Evolutionary conservation across 768 basidiomycete species (phyloP).

Genomic region (Rhizopogon vulgaris): DNA sequence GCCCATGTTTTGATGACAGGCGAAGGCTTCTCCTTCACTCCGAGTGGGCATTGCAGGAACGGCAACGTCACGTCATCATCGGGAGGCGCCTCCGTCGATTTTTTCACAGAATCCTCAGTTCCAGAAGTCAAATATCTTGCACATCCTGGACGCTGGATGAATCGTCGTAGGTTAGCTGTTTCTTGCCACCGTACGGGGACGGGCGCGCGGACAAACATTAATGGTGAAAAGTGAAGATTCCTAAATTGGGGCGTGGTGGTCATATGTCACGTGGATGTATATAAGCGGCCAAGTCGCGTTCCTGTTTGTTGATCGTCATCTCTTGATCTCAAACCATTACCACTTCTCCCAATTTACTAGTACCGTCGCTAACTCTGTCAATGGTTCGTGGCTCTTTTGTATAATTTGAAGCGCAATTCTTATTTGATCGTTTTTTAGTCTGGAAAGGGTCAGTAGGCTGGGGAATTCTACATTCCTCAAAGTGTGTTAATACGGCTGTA

Average conservation of each 20-base stretch:
- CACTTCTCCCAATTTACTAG: slow-evolving; percentile 4
- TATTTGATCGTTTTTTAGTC: slow-evolving; percentile 13
- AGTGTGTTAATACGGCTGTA: slow-evolving; percentile 5
- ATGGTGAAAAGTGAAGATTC: slow-evolving; percentile 11
- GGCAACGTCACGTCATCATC: slow-evolving; percentile 18
- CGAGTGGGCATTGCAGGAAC: slow-evolving; percentile 61
- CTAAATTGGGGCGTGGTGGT: slow-evolving; percentile 14
- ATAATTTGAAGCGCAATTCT: slow-evolving; percentile 2
- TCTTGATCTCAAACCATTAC: slow-evolving; percentile 26
- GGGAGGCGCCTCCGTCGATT: not conserved
- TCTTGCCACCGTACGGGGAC: slow-evolving; percentile 5
- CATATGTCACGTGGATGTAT: slow-evolving; percentile 25
- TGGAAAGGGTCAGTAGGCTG: slow-evolving; percentile 23
- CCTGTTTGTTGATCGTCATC: slow-evolving; percentile 25
- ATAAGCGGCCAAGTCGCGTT: slow-evolving; percentile 27
- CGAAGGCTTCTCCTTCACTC: slow-evolving; percentile 64
- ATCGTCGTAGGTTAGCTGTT: slow-evolving; percentile 4
- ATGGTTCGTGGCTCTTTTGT: slow-evolving; percentile 16
- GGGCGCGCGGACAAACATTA: slow-evolving; percentile 13
- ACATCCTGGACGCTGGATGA: slow-evolving; percentile 3
- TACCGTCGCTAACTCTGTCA: slow-evolving; percentile 10
- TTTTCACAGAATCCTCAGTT: not conserved
- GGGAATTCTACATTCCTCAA: not conserved
- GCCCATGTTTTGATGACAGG: slow-evolving; percentile 52
- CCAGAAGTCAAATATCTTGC: not conserved